Percentiles rank a stretch among this genome's conserved stretches.
These are phyloP conservation scores for Orobanche coerulescens DNA, from an alignment of 257 asterid genomes.

Conservation along the genomic window DNA sequence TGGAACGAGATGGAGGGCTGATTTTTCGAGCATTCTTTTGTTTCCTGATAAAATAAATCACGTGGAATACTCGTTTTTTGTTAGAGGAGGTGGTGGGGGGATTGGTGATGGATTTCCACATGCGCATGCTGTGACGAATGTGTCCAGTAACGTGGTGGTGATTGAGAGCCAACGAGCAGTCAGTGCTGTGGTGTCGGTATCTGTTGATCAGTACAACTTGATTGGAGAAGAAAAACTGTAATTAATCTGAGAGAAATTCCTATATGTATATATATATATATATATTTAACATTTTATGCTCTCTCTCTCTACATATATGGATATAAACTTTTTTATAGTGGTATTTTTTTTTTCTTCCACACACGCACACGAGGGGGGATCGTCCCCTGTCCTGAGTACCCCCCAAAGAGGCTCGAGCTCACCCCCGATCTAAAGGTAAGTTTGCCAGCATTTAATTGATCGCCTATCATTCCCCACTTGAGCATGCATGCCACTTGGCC, in stretches of 20 bases:
- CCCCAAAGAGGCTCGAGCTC: too few species aligned
- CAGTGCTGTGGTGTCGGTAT: constrained; percentile 39
- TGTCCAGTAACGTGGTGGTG: constrained; percentile 46
- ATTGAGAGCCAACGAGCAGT: constrained; percentile 37
- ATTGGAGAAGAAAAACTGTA: constrained; percentile 32
- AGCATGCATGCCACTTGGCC: too few species aligned
- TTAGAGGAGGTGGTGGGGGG: constrained; percentile 8
- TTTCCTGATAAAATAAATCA: constrained; percentile 47
- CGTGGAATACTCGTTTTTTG: constrained; percentile 37
- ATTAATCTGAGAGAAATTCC: neutral
- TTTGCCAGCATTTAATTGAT: too few species aligned
- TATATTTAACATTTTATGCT: too few species aligned
- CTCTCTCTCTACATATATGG: too few species aligned
- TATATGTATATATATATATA: too few species aligned
- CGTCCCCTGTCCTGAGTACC: too few species aligned
- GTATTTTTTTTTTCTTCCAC: too few species aligned
- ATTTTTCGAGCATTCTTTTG: constrained; percentile 36
- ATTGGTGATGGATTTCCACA: constrained; percentile 30
- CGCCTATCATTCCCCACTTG: too few species aligned
- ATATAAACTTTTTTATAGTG: too few species aligned
- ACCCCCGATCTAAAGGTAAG: too few species aligned
- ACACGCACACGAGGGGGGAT: too few species aligned
- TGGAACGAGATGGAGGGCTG: constrained; percentile 50
- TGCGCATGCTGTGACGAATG: constrained; percentile 35
- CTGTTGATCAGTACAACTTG: constrained; percentile 49